Evolutionary conservation across 257 asterid genomes (phyloP), one percentile per base, ranked within the genome.

Genomic region (Rehmannia glutinosa): DNA sequence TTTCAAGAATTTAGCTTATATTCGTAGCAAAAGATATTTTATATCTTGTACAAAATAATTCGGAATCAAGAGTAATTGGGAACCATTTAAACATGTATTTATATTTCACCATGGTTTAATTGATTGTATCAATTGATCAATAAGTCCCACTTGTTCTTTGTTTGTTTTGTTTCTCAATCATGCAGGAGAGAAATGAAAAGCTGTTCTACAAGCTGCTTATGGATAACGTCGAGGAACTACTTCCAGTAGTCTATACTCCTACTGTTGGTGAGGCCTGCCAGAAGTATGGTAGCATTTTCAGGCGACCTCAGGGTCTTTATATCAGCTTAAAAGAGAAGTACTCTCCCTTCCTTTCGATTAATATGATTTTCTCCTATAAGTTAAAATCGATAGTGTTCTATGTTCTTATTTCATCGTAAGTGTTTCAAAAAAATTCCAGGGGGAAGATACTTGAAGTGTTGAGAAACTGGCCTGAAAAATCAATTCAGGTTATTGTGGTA

Each of bases 221-320:
- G 0, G 98, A 89, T 69, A 69, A 92, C 66, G 96, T 92, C n/a
- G 97, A 89, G 80, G 97, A 92, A 73, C 82, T 92, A 49, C 90
- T 92, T 49, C 98, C 98, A 8, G 82, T 87, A 30, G 95, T 92
- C 58, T 92, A 92, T 65, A 92, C 98, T 45, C 98, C 98, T 6
- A 81, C 84, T 30, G 98, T 89, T 27, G 98, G 98, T 30, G 98
- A 92, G 84, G 98, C 97, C 43, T 92, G 98, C 78, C 97, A 92
- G 83, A 92, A 89, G 77, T 92, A 89, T 39, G 96, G 98, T 5
- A 83, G 89, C 87, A 92, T 92, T 62, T 92, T 87, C 80, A 81
- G 86, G 70, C 95, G 97, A 60, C 97, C 97, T 52, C 98, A 92
- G 84, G 98, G 97, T 52, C 95, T 92, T 53, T 92, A 71, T 68